Conservation (phyloP, 164 flowering plant species). For the Houttuynia cordata region DNA sequence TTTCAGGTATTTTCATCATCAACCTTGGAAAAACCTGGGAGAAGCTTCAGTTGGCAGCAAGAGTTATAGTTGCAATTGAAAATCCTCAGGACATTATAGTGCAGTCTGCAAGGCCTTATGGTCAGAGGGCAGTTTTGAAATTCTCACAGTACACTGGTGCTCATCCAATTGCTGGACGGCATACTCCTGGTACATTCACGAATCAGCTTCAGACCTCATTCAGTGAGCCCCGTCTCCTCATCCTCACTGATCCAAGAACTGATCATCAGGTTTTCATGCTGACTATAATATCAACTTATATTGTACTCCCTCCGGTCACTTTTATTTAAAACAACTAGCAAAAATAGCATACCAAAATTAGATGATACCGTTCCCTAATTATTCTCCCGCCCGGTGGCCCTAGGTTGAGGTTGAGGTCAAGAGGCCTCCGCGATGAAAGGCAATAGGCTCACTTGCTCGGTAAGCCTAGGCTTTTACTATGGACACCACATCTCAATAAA, state of each 20-base stretch:
- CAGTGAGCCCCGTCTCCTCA: conserved; percentile 71
- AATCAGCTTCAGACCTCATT: conserved; percentile 78
- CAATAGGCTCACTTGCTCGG: too few species aligned
- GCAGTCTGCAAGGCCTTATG: conserved; percentile 90
- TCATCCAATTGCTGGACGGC: conserved; percentile 77
- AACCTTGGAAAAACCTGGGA: conserved; percentile 92
- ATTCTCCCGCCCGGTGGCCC: too few species aligned
- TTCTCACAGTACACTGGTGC: conserved; percentile 80
- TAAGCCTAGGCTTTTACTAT: too few species aligned
- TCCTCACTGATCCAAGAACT: conserved; percentile 81
- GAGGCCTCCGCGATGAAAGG: too few species aligned
- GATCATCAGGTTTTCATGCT: conserved; percentile 27
- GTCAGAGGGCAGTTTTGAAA: conserved; percentile 81
- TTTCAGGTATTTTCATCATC: conserved; percentile 62
- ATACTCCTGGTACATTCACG: conserved; percentile 88
- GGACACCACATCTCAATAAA: too few species aligned
- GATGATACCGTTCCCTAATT: too few species aligned
- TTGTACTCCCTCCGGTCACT: too few species aligned
- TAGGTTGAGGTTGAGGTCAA: too few species aligned
- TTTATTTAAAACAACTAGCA: too few species aligned
- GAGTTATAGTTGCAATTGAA: conserved; percentile 84
- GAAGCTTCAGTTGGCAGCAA: conserved; percentile 79
- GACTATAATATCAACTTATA: too few species aligned
- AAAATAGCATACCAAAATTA: too few species aligned
- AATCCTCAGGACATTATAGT: conserved; percentile 85